Evolutionary conservation across 495 filamentous ascomycete genomes (phyloP).

Genomic region (Cladorrhinum samala): DNA sequence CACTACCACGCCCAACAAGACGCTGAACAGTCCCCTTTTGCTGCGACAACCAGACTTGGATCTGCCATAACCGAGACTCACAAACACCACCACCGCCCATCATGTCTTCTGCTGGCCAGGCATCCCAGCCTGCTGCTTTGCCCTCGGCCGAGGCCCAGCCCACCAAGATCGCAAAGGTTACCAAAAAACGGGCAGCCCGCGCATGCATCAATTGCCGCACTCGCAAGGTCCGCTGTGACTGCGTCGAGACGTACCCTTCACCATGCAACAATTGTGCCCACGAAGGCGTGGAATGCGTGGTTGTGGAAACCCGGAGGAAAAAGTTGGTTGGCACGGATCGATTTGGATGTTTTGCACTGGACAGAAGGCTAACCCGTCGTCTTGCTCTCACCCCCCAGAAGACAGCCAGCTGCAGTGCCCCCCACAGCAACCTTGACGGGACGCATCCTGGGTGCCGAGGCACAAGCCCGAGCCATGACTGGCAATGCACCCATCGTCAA

Average conservation of each 20-base stretch:
- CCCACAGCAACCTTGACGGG: not conserved
- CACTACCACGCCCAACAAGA: not conserved
- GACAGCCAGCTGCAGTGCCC: not conserved
- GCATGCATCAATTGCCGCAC: slow-evolving; percentile 82
- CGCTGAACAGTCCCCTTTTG: not conserved
- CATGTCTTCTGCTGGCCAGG: not conserved
- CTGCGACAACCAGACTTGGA: no score
- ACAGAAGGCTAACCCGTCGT: not conserved
- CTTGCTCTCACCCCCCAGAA: no score
- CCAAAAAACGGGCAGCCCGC: slow-evolving; percentile 76
- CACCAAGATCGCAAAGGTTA: slow-evolving; percentile 29
- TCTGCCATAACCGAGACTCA: no score
- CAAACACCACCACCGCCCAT: not conserved
- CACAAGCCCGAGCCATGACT: not conserved
- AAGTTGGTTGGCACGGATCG: slow-evolving; percentile 52
- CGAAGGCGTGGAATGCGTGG: slow-evolving; percentile 82
- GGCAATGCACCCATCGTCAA: not conserved
- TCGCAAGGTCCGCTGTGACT: slow-evolving; percentile 91
- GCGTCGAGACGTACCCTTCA: slow-evolving; percentile 62
- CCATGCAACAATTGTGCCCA: slow-evolving; percentile 87
- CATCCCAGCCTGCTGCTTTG: not conserved
- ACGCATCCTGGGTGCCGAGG: not conserved
- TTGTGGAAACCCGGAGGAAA: slow-evolving; percentile 85
- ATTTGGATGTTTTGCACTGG: not conserved
- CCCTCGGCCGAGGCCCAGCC: slow-evolving; percentile 9